phyloP scores from a whole-genome alignment of 2,329 filamentous ascomycete genomes.

The Cordyceps tenuipes region DNA sequence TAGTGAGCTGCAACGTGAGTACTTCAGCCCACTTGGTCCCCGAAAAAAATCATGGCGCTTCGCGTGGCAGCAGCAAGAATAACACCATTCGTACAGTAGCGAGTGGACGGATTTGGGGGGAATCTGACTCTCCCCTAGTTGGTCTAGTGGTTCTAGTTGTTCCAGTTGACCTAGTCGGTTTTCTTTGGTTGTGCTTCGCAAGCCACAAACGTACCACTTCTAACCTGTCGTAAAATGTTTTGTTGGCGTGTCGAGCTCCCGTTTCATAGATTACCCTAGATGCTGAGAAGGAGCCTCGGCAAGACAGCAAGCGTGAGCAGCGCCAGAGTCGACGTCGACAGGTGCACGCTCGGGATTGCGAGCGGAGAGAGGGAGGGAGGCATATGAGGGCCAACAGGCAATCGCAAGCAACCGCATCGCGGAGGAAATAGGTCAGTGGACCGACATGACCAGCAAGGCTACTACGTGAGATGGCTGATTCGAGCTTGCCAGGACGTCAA shows the following conservation, averaged over 20 bases:
- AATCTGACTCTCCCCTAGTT: not conserved
- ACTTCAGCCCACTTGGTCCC: not conserved
- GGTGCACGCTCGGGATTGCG: not conserved
- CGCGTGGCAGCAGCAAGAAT: not conserved
- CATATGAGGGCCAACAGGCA: too few species aligned
- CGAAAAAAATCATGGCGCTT: not conserved
- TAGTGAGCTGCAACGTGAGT: not conserved
- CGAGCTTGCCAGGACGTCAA: not conserved
- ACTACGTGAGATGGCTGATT: slow-evolving; percentile 6
- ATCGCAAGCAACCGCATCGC: not conserved
- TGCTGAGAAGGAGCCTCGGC: not conserved
- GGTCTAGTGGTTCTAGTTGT: too few species aligned
- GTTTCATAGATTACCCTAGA: not conserved
- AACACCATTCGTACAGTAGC: not conserved
- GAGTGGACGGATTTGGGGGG: not conserved
- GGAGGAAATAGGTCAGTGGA: slow-evolving; percentile 2
- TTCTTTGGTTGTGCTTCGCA: not conserved
- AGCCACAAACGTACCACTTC: not conserved
- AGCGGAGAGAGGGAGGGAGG: not conserved
- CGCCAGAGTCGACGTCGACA: not conserved
- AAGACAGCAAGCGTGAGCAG: not conserved
- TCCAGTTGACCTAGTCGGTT: not conserved
- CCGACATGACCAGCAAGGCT: not conserved
- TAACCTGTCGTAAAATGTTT: not conserved
- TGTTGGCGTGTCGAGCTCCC: slow-evolving; percentile 5